Conservation (phyloP, 164 flowering plant species). For the Dillenia suffruticosa region DNA sequence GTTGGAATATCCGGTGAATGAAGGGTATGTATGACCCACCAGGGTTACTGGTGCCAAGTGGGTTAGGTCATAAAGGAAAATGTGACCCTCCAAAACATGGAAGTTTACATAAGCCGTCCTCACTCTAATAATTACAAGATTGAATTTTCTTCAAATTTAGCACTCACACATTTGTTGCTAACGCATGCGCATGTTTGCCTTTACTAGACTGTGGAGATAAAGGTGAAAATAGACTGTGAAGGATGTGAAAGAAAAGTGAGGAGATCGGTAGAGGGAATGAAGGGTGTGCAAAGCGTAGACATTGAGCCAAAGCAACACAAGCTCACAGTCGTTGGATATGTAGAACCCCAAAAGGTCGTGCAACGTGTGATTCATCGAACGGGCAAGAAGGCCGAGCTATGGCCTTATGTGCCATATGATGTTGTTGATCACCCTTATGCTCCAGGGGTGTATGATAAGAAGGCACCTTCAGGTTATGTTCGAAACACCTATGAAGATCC, state of each 20-base stretch:
- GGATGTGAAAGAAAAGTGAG: conserved; percentile 83
- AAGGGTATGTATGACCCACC: too few species aligned
- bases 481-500: conserved; percentile 44
- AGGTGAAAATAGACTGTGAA: conserved; percentile 85
- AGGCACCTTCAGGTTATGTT: conserved; percentile 91
- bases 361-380: conserved; percentile 60
- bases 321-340: conserved; percentile 81
- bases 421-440: conserved; percentile 86
- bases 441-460: conserved; percentile 77
- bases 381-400: conserved; percentile 85
- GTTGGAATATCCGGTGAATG: too few species aligned
- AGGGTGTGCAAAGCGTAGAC: conserved; percentile 60
- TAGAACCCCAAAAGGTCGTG: conserved; percentile 71
- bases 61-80: too few species aligned
- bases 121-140: too few species aligned
- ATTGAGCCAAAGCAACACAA: conserved; percentile 65
- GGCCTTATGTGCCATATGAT: conserved; percentile 94
- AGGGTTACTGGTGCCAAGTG: too few species aligned
- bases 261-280: conserved; percentile 76
- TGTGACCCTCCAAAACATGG: too few species aligned
- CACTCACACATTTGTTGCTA: too few species aligned
- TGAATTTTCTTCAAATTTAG: too few species aligned
- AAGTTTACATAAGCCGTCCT: too few species aligned
- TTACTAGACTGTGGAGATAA: conserved; percentile 87
- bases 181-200: not conserved